A percentile compares a stretch with the other conserved stretches of the same genome.
phyloP scores from a whole-genome alignment of 106 monocot genomes.

The Dendrobium huoshanense region DNA sequence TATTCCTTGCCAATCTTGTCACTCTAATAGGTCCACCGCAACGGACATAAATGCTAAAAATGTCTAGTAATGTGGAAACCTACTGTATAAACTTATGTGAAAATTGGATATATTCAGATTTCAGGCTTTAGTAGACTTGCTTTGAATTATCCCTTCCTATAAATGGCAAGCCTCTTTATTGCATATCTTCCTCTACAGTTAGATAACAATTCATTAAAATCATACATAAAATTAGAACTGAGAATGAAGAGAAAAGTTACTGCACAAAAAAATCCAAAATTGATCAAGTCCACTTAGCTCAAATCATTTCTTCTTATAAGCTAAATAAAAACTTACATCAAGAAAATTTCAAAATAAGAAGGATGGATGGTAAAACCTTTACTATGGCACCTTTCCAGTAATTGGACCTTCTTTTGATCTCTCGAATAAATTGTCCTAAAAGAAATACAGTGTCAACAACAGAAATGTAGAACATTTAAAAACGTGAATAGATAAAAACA shows the following conservation, averaged over 20 bases:
- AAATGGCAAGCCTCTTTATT: too few species aligned
- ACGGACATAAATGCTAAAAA: too few species aligned
- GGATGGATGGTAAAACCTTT: constrained; percentile 1
- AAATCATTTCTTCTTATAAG: background rate
- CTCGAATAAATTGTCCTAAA: constrained; percentile 7
- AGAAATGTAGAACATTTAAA: background rate
- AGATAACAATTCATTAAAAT: too few species aligned
- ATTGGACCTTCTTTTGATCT: background rate
- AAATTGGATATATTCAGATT: too few species aligned
- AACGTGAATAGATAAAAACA: background rate
- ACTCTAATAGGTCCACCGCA: too few species aligned
- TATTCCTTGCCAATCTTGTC: too few species aligned
- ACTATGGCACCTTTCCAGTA: constrained; percentile 3
- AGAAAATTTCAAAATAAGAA: background rate
- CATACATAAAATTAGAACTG: too few species aligned
- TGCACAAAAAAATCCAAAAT: background rate
- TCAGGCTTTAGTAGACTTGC: too few species aligned
- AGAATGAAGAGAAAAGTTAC: background rate
- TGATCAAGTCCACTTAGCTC: background rate
- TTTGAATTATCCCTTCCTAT: too few species aligned
- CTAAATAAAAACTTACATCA: background rate
- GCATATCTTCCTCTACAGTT: too few species aligned
- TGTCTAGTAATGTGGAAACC: too few species aligned
- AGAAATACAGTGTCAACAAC: background rate
- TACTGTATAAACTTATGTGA: too few species aligned